A percentile compares a stretch with the other conserved stretches of the same genome.
These are phyloP conservation scores for Candida chilensis DNA, from an alignment of 805 yeast species.

Conservation along the genomic window DNA sequence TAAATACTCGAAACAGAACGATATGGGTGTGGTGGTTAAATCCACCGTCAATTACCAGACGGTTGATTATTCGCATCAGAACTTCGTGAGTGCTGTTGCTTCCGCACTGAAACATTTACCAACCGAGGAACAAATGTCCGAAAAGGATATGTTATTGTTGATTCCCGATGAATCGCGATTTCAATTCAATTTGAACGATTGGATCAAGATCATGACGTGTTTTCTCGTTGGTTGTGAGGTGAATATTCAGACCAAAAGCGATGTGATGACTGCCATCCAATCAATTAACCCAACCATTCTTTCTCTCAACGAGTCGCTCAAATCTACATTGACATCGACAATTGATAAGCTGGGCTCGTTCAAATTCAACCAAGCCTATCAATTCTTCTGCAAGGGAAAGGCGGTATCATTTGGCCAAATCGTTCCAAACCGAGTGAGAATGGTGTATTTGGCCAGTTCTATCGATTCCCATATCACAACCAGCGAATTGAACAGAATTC, in stretches of 20 bases:
- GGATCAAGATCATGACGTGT: slow-evolving; percentile 19
- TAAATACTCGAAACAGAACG: neutral
- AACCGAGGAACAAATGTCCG: slow-evolving; percentile 6
- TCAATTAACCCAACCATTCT: slow-evolving; percentile 13
- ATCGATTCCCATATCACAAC: slow-evolving; percentile 6
- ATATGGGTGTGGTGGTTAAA: neutral
- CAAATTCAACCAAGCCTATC: slow-evolving; percentile 16
- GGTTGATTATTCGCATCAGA: slow-evolving; percentile 19
- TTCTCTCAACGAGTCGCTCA: slow-evolving; percentile 7
- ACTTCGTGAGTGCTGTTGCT: slow-evolving; percentile 27
- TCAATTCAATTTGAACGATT: slow-evolving; percentile 11
- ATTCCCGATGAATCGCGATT: neutral
- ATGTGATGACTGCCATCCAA: neutral
- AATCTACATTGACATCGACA: slow-evolving; percentile 2
- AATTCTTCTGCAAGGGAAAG: slow-evolving; percentile 9
- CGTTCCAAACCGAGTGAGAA: slow-evolving; percentile 10
- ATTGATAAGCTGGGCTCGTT: slow-evolving; percentile 3
- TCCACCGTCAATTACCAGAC: neutral
- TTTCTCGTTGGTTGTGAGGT: slow-evolving; percentile 16
- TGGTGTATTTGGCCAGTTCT: slow-evolving; percentile 16
- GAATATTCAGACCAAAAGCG: slow-evolving; percentile 5
- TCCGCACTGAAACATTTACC: slow-evolving; percentile 29
- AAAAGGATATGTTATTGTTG: slow-evolving; percentile 16
- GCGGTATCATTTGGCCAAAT: slow-evolving; percentile 3
- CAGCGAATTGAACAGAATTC: slow-evolving; percentile 11